Conservation (phyloP, 2,329 filamentous ascomycete species). For the Monosporascus sp. region DNA sequence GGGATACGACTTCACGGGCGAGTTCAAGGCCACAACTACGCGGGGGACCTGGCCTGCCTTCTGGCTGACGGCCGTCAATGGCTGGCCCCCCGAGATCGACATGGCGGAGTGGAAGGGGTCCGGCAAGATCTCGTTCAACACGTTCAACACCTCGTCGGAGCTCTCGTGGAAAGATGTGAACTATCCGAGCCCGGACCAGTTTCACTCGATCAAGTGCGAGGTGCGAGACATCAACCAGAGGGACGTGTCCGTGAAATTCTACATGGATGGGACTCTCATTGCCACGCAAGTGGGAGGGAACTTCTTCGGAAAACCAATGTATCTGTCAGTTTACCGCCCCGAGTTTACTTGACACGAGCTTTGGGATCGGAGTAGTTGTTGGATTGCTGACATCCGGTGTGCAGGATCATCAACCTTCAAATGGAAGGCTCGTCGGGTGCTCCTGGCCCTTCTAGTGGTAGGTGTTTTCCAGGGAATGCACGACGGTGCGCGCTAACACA, state of each 20-base stretch:
- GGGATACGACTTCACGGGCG: slow-evolving; percentile 36
- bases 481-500: not conserved
- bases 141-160: slow-evolving; percentile 33
- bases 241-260: slow-evolving; percentile 49
- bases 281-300: slow-evolving; percentile 44
- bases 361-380: not conserved
- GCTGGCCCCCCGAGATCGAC: slow-evolving; percentile 56
- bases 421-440: slow-evolving; percentile 41
- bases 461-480: not conserved
- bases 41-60: slow-evolving; percentile 53
- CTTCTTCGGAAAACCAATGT: slow-evolving; percentile 43
- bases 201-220: slow-evolving; percentile 45
- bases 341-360: not conserved
- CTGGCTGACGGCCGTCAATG: slow-evolving; percentile 48
- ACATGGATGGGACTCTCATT: slow-evolving; percentile 43
- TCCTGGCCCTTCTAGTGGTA: slow-evolving; percentile 30
- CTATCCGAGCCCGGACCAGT: slow-evolving; percentile 40
- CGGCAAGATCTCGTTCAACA: slow-evolving; percentile 52
- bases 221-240: slow-evolving; percentile 44
- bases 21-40: slow-evolving; percentile 33
- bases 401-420: slow-evolving; percentile 38
- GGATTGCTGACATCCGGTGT: slow-evolving; percentile 1
- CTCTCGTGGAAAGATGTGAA: slow-evolving; percentile 41
- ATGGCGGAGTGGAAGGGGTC: slow-evolving; percentile 57
- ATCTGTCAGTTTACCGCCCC: slow-evolving; percentile 28